Evolutionary conservation across 1,284 basidiomycete genomes (phyloP).

Genomic region (Melanopsichium pennsylvanicum): DNA sequence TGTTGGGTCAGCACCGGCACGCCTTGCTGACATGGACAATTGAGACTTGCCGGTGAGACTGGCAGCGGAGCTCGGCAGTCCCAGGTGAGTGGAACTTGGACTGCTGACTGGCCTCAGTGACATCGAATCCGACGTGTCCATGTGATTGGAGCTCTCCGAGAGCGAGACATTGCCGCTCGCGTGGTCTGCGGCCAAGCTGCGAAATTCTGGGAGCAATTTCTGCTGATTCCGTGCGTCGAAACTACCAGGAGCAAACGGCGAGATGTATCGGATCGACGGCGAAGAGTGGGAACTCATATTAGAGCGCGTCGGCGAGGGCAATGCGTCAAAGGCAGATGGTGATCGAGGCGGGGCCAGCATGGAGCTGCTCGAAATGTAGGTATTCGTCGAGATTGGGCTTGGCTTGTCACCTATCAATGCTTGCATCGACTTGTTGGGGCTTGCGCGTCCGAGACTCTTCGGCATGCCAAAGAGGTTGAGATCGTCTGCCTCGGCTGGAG

Average conservation of each 20-base stretch:
- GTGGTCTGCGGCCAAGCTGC: slow-evolving; percentile 1
- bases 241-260: slow-evolving; percentile 17
- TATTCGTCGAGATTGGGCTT: neutral
- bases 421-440: slow-evolving; percentile 22
- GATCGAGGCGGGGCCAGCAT: slow-evolving; percentile 35
- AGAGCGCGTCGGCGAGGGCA: slow-evolving; percentile 39
- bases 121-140: slow-evolving; percentile 19
- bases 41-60: slow-evolving; percentile 17
- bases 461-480: slow-evolving; percentile 5
- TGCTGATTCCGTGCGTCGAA: slow-evolving; percentile 14
- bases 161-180: slow-evolving; percentile 1
- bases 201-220: slow-evolving; percentile 1
- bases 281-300: slow-evolving; percentile 24
- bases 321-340: slow-evolving; percentile 11
- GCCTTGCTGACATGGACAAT: slow-evolving; percentile 10
- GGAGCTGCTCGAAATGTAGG: neutral
- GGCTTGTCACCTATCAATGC: slow-evolving; percentile 13
- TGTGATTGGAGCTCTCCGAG: slow-evolving; percentile 2
- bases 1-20: neutral
- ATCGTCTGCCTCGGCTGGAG: slow-evolving; percentile 6
- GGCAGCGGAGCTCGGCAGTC: slow-evolving; percentile 21
- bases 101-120: slow-evolving; percentile 30
- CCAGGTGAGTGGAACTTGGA: slow-evolving; percentile 24
- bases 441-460: slow-evolving; percentile 5
- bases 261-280: slow-evolving; percentile 40